Conservation (phyloP, 495 filamentous ascomycete species). For the Annulohypoxylon moriforme region DNA sequence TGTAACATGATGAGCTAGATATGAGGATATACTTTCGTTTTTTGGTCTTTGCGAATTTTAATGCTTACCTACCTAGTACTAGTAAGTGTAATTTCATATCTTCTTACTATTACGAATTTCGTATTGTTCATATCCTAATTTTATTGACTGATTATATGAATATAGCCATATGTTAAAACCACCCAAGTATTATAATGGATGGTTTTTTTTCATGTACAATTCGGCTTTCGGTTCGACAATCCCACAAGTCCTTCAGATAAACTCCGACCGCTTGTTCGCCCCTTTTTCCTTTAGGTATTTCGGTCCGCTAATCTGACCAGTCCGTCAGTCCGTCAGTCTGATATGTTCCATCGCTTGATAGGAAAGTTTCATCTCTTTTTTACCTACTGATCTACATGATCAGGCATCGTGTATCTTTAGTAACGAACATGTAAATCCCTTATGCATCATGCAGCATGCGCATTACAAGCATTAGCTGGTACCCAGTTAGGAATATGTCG, state of each 20-base stretch:
- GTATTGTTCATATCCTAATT: neutral
- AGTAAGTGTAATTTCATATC: neutral
- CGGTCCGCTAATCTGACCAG: neutral
- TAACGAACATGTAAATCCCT: constrained; percentile 29
- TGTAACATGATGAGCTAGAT: constrained; percentile 10
- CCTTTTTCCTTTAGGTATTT: constrained; percentile 5
- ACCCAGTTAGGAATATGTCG: constrained; percentile 27
- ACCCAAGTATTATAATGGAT: no score
- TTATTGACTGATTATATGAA: no score
- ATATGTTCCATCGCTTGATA: neutral
- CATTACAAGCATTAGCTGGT: constrained; percentile 34
- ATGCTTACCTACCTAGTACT: no score
- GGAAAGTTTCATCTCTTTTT: neutral
- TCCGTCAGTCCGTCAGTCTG: neutral
- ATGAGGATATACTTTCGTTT: neutral
- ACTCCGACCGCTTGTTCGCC: constrained; percentile 12
- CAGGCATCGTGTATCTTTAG: constrained; percentile 24
- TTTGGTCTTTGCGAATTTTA: neutral
- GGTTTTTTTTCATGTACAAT: no score
- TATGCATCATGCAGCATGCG: constrained; percentile 35
- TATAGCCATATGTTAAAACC: no score
- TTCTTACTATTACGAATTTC: neutral
- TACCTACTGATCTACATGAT: neutral
- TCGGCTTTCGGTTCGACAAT: neutral
- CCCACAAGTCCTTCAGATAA: neutral